Conservation (phyloP, 2,329 filamentous ascomycete species). For the Periconia sp. region DNA sequence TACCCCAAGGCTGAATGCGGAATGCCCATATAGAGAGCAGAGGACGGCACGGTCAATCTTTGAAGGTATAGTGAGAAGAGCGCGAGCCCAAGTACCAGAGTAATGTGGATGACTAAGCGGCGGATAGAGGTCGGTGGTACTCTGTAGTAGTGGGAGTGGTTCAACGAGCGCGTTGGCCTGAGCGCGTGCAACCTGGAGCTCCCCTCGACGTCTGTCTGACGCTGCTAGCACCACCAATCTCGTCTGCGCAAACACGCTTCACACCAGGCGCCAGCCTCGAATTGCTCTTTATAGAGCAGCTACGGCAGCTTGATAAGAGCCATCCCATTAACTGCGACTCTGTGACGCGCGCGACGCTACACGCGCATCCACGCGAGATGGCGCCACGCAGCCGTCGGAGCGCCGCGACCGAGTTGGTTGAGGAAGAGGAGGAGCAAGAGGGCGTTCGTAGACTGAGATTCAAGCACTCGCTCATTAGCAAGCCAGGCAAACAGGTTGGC, state of each 20-base stretch:
- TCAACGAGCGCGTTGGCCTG: conserved; percentile 11
- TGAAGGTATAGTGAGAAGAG: too few relatives aligned
- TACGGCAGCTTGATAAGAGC: neutral
- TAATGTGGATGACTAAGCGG: neutral
- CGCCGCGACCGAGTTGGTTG: conserved; percentile 39
- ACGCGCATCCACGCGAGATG: conserved; percentile 44
- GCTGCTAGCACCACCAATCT: neutral
- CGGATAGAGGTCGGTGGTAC: too few relatives aligned
- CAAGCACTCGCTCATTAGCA: conserved; percentile 87
- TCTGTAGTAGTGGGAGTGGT: too few relatives aligned
- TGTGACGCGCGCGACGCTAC: conserved; percentile 5
- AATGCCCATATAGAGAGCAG: too few relatives aligned
- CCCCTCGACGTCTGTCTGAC: conserved; percentile 6
- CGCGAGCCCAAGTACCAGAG: neutral
- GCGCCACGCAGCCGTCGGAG: conserved; percentile 47
- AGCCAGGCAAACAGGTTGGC: conserved; percentile 85
- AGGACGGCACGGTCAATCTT: too few relatives aligned
- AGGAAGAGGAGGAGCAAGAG: conserved; percentile 32
- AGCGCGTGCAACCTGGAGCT: conserved; percentile 15
- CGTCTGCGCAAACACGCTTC: neutral
- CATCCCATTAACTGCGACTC: neutral
- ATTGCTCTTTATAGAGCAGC: neutral
- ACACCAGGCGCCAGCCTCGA: neutral
- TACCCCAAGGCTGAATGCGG: too few relatives aligned
- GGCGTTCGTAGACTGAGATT: conserved; percentile 66